Conservation (phyloP, 495 filamentous ascomycete genomes). For the Glonium stellatum region DNA sequence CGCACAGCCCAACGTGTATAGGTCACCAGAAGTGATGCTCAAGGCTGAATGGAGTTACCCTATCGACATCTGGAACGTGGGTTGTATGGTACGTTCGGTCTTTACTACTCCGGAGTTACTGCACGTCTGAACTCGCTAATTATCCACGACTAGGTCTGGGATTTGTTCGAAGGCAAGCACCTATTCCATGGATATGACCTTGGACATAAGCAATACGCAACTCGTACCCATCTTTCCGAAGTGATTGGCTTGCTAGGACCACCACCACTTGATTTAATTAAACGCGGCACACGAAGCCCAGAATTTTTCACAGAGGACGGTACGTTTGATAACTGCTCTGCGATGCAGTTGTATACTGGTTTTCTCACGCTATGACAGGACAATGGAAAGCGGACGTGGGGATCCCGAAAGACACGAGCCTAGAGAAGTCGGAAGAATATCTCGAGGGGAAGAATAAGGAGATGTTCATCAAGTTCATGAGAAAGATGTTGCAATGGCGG, state of each 20-base stretch:
- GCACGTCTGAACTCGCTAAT: background rate
- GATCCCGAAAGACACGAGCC: constrained; percentile 9
- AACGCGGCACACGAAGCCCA: constrained; percentile 32
- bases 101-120: constrained; percentile 11
- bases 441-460: constrained; percentile 17
- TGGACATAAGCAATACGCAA: constrained; percentile 39
- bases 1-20: constrained; percentile 39
- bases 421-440: background rate
- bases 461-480: constrained; percentile 24
- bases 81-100: constrained; percentile 9
- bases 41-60: constrained; percentile 10
- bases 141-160: constrained; percentile 39
- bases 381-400: constrained; percentile 7
- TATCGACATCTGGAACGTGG: constrained; percentile 16
- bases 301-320: constrained; percentile 39
- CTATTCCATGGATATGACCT: constrained; percentile 43
- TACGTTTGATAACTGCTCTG: constrained; percentile 19
- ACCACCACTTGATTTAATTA: constrained; percentile 41
- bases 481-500: constrained; percentile 27
- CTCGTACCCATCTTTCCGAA: constrained; percentile 43
- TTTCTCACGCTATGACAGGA: constrained; percentile 6
- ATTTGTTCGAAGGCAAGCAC: constrained; percentile 44
- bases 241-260: constrained; percentile 43
- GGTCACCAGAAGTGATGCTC: constrained; percentile 29
- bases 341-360: background rate